Evolutionary conservation across 768 basidiomycete species (phyloP).

Genomic region (Russula brevipes): DNA sequence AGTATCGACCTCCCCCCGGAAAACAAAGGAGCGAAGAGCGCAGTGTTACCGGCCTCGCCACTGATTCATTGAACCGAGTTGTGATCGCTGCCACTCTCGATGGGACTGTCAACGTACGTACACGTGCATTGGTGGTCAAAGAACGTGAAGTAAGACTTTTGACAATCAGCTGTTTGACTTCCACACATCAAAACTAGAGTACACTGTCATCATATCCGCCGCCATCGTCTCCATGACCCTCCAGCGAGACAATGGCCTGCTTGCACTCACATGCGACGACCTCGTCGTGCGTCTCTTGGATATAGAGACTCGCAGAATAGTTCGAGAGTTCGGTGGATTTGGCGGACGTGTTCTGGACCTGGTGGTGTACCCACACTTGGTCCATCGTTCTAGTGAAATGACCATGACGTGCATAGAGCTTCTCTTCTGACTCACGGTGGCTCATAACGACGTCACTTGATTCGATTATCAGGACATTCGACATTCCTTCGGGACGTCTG

Average conservation of each 20-base stretch:
- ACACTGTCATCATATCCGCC: slow-evolving; percentile 63
- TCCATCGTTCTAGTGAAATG: background rate
- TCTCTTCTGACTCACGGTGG: slow-evolving; percentile 96
- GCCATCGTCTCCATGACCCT: slow-evolving; percentile 64
- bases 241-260: slow-evolving; percentile 78
- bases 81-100: slow-evolving; percentile 84
- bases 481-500: slow-evolving; percentile 86
- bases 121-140: slow-evolving; percentile 5
- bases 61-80: slow-evolving; percentile 75
- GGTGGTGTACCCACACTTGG: slow-evolving; percentile 41
- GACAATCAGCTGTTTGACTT: slow-evolving; percentile 90
- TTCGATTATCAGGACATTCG: slow-evolving; percentile 89
- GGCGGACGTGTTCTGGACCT: slow-evolving; percentile 83
- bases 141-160: background rate
- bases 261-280: slow-evolving; percentile 85
- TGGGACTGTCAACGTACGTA: slow-evolving; percentile 80
- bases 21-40: slow-evolving; percentile 42
- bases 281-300: slow-evolving; percentile 80
- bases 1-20: slow-evolving; percentile 37
- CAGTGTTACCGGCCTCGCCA: slow-evolving; percentile 74
- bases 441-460: slow-evolving; percentile 84
- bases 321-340: slow-evolving; percentile 85
- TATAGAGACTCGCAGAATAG: slow-evolving; percentile 81
- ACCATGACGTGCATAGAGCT: slow-evolving; percentile 49
- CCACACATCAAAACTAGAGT: slow-evolving; percentile 70